Percentiles rank a stretch among this genome's conserved stretches.
Conservation (phyloP, 192 early-diverging fungal genomes). For the Blastocladiella britannica region DNA sequence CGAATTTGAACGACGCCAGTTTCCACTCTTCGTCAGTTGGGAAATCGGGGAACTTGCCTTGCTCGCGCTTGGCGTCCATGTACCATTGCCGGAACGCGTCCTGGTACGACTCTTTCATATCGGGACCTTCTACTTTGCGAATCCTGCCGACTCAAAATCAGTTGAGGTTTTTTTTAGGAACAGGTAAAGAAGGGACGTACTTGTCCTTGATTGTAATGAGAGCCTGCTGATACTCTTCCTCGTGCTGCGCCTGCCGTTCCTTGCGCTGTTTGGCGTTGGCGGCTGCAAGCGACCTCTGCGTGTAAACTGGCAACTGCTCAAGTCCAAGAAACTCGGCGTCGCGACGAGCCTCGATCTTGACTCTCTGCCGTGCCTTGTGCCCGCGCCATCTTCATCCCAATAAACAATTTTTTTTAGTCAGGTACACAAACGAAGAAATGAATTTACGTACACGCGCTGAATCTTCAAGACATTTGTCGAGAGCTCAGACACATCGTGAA, state of each 20-base stretch:
- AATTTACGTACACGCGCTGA: not conserved
- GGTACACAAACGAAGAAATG: too few relatives aligned
- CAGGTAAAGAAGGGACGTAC: conserved; percentile 8
- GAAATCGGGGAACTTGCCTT: conserved; percentile 39
- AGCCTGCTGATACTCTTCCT: conserved; percentile 38
- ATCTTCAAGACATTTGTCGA: not conserved
- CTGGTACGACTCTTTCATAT: conserved; percentile 39
- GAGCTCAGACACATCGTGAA: not conserved
- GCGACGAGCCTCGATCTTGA: not conserved
- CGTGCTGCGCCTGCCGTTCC: conserved; percentile 29
- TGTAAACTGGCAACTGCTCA: not conserved
- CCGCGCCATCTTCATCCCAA: not conserved
- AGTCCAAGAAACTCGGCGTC: not conserved
- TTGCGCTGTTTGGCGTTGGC: conserved; percentile 25
- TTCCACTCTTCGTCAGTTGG: conserved; percentile 29
- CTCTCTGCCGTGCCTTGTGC: not conserved
- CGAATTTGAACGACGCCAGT: conserved; percentile 25
- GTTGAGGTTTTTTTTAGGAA: not conserved
- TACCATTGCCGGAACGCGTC: conserved; percentile 41
- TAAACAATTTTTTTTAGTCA: too few relatives aligned
- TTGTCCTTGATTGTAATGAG: conserved; percentile 37
- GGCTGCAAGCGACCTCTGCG: not conserved
- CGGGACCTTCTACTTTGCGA: conserved; percentile 32
- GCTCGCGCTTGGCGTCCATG: conserved; percentile 34
- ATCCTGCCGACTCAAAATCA: conserved; percentile 11